A percentile compares a stretch with the other conserved stretches of the same genome.
phyloP scores from a whole-genome alignment of 179 eudicot genomes.

The Pouteria campechiana region DNA sequence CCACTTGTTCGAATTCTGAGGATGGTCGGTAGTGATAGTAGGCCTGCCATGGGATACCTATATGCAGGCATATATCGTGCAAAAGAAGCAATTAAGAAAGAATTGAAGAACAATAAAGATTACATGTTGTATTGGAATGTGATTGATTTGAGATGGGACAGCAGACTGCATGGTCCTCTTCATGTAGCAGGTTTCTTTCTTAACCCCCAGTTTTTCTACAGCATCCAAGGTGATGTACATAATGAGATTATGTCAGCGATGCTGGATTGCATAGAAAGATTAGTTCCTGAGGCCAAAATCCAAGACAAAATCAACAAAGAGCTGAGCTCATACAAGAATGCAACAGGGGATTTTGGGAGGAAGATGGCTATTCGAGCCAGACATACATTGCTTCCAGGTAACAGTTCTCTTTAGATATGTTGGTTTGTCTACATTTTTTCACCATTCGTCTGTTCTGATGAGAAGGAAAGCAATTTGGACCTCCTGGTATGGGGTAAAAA shows the following conservation, averaged over 20 bases:
- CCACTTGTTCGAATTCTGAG: constrained; percentile 59
- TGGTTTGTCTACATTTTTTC: background rate
- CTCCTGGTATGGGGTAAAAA: too few species aligned
- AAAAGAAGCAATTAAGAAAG: constrained; percentile 68
- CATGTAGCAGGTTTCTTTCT: constrained; percentile 82
- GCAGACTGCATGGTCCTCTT: constrained; percentile 62
- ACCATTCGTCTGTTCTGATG: too few species aligned
- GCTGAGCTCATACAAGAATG: constrained; percentile 50
- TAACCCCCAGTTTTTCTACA: constrained; percentile 70
- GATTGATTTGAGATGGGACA: constrained; percentile 72
- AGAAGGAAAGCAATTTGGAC: too few species aligned
- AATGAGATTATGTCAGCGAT: constrained; percentile 50
- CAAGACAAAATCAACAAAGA: constrained; percentile 88
- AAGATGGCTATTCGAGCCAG: constrained; percentile 86
- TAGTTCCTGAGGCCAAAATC: constrained; percentile 60
- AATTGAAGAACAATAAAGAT: constrained; percentile 43
- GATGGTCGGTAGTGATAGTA: constrained; percentile 50
- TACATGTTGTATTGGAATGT: constrained; percentile 74
- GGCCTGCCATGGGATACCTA: constrained; percentile 83
- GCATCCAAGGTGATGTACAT: constrained; percentile 57
- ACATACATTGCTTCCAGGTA: constrained; percentile 63
- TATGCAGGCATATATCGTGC: constrained; percentile 77
- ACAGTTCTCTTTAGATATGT: constrained; percentile 8
- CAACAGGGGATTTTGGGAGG: constrained; percentile 81
- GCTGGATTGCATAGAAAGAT: constrained; percentile 74